Evolutionary conservation across 148 eudicot genomes (phyloP).

Genomic region (Agrostemma githago): DNA sequence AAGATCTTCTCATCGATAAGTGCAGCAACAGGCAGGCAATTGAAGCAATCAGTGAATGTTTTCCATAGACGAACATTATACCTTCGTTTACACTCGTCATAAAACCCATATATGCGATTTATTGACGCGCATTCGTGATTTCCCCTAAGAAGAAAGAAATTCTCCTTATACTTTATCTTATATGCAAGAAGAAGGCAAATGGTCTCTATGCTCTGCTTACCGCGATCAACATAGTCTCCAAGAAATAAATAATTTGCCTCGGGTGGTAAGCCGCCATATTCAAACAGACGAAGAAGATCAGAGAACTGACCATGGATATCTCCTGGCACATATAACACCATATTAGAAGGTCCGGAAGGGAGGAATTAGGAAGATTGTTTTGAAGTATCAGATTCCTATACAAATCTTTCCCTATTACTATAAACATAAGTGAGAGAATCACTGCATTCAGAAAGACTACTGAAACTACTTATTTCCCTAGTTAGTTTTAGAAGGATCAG

Average conservation of each 20-base stretch:
- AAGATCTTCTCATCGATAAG: constrained; percentile 74
- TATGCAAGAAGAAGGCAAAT: constrained; percentile 23
- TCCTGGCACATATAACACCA: constrained; percentile 34
- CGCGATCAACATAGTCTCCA: constrained; percentile 85
- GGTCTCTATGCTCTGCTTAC: constrained; percentile 79
- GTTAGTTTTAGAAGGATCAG: too few species aligned
- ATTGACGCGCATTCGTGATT: too few species aligned
- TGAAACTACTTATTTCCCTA: too few species aligned
- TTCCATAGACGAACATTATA: constrained; percentile 75
- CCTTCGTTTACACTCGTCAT: constrained; percentile 83
- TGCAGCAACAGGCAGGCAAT: constrained; percentile 67
- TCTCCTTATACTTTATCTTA: constrained; percentile 79
- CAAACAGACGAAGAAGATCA: constrained; percentile 78
- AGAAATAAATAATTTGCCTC: constrained; percentile 69
- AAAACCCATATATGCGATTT: constrained; percentile 67
- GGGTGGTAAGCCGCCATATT: constrained; percentile 78
- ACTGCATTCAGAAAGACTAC: too few species aligned
- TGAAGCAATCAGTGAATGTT: constrained; percentile 28
- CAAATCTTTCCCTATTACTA: too few species aligned
- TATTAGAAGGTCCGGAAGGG: not conserved
- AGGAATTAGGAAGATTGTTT: not conserved
- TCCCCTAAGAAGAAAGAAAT: constrained; percentile 45
- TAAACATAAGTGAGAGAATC: too few species aligned
- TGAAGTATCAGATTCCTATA: too few species aligned
- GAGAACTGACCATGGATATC: constrained; percentile 76